Evolutionary conservation across 1,284 basidiomycete species (phyloP), one percentile per base, ranked within the genome.

Genomic region (Heterobasidion occidentale): DNA sequence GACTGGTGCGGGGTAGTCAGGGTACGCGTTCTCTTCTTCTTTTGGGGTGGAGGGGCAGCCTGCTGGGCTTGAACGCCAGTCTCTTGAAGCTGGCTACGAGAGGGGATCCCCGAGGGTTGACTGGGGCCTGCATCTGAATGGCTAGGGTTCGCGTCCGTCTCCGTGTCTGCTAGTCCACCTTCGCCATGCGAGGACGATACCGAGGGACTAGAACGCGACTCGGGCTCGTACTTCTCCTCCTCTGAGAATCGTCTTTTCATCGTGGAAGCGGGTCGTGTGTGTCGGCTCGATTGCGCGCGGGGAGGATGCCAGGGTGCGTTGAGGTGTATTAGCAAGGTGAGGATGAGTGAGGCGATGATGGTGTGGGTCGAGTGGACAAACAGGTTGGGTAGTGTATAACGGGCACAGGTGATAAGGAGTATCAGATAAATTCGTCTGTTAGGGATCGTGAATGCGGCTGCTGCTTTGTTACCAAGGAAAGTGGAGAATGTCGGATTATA

Each of bases 1-100:
- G 89, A 84, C 67, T 92, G 90, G 64, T 91, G 86, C 7, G 90
- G 88, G 12, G 90, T 92, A 47, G 90, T 92, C 57, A 92, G 74
- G 15, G 90, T 92, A 46, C 80, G 73, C 62, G 90, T 92, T 62
- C 87, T 79, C 71, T 90, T 90, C 69, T 86, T 88, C 73, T 87
- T 87, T 44, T 76, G 72, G 36, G 77, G 77, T 51, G 73, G 69
- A 20, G 57, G 56, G 36, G 20, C 20, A 3, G 15, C 33, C 34
- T 51, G 33, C 49, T 27, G 54, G 14, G 17, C 14, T 12, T 35
- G 42, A 7, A 36, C 27, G n/a, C 53, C 46, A 15, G 49, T 11
- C 38, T 42, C n/a, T 42, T 42, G 38, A n/a, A n/a, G 38, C 34
- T 42, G 38, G 33, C 33, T 19, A 11, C 19, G 36, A 33, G 33